phyloP scores from a whole-genome alignment of 805 yeast species.

The Candida gorgasii region DNA sequence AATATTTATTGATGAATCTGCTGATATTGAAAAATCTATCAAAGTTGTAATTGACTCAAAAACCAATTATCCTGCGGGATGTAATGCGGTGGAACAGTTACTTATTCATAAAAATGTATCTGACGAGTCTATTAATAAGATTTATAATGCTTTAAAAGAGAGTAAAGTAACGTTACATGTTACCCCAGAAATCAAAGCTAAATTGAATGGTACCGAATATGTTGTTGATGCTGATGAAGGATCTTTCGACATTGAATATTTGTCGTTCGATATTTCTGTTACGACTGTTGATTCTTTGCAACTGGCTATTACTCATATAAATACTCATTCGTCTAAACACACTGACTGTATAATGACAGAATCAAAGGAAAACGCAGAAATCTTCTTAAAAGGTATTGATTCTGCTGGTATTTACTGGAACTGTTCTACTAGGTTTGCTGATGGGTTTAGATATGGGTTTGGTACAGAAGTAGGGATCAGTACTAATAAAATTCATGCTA shows the following conservation, averaged over 20 bases:
- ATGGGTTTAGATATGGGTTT: slow-evolving; percentile 97
- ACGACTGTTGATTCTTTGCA: slow-evolving; percentile 56
- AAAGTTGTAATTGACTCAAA: slow-evolving; percentile 81
- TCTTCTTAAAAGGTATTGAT: slow-evolving; percentile 81
- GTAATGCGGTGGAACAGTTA: slow-evolving; percentile 92
- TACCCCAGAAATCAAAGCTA: slow-evolving; percentile 49
- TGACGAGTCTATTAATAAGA: slow-evolving; percentile 22
- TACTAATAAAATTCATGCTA: slow-evolving; percentile 94
- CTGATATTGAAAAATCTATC: slow-evolving; percentile 75
- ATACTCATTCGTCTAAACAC: slow-evolving; percentile 90
- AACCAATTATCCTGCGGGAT: slow-evolving; percentile 98
- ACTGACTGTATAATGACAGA: slow-evolving; percentile 92
- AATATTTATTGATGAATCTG: slow-evolving; percentile 74
- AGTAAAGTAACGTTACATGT: slow-evolving; percentile 76
- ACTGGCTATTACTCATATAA: slow-evolving; percentile 84
- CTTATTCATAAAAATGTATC: slow-evolving; percentile 54
- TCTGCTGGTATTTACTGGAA: slow-evolving; percentile 98
- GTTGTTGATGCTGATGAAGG: slow-evolving; percentile 47
- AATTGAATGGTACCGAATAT: slow-evolving; percentile 36
- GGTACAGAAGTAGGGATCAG: slow-evolving; percentile 99
- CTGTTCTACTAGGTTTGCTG: slow-evolving; percentile 95
- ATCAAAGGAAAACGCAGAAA: slow-evolving; percentile 66
- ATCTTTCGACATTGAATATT: slow-evolving; percentile 82
- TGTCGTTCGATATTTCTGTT: slow-evolving; percentile 82
- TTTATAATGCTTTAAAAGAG: slow-evolving; percentile 44